Percentiles rank a stretch among this genome's conserved stretches.
These are phyloP conservation scores for Phytopythium delawarense DNA, from an alignment of 352 stramenopile species.

Conservation along the genomic window DNA sequence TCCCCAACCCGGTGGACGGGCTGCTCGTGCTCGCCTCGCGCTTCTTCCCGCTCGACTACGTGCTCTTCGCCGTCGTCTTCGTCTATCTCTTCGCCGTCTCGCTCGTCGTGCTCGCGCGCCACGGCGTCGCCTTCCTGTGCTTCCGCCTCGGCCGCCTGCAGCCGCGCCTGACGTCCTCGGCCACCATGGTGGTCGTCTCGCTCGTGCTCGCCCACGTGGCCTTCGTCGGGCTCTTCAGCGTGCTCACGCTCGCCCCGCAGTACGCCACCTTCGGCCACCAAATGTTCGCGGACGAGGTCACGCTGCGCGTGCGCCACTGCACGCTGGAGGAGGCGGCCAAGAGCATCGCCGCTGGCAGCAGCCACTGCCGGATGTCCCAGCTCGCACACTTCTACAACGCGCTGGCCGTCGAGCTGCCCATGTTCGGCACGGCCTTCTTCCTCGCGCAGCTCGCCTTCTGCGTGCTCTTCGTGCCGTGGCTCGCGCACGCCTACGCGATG, in stretches of 20 bases:
- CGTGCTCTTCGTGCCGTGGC: conserved; percentile 71
- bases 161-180: conserved; percentile 61
- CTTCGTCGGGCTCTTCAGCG: conserved; percentile 76
- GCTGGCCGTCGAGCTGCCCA: conserved; percentile 60
- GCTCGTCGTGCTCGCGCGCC: conserved; percentile 70
- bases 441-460: conserved; percentile 70
- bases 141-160: conserved; percentile 73
- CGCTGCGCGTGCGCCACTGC: conserved; percentile 43
- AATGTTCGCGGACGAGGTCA: conserved; percentile 41
- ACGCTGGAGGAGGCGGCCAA: conserved; percentile 64
- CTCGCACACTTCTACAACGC: conserved; percentile 80
- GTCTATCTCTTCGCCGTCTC: conserved; percentile 76
- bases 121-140: conserved; percentile 74
- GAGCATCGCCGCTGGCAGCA: conserved; percentile 22
- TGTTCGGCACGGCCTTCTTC: conserved; percentile 76
- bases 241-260: conserved; percentile 78
- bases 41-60: conserved; percentile 81
- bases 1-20: conserved; percentile 73
- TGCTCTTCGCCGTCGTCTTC: conserved; percentile 74
- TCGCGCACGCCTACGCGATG: conserved; percentile 70
- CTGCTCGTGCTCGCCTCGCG: conserved; percentile 69
- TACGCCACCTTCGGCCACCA: conserved; percentile 86
- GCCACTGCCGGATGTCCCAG: conserved; percentile 72
- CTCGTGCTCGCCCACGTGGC: conserved; percentile 80
- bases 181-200: conserved; percentile 74